A percentile compares a stretch with the other conserved stretches of the same genome.
Conservation (phyloP, 208 protist genomes). For the Trypanosoma congolense region DNA sequence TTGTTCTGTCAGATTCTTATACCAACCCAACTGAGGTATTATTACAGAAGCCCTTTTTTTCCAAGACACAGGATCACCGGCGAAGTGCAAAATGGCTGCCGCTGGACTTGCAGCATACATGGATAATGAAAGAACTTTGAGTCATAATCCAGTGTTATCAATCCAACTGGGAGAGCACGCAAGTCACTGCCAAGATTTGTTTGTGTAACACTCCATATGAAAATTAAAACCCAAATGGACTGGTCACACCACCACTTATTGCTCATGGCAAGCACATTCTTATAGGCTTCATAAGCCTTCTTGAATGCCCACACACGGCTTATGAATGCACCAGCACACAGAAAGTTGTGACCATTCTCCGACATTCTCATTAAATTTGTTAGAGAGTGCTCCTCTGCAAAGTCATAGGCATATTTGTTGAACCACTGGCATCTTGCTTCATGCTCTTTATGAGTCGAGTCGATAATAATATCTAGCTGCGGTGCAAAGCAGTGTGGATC, state of each 20-base stretch:
- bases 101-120: too few relatives aligned
- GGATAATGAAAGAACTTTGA: background rate
- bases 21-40: too few relatives aligned
- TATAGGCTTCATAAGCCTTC: constrained; percentile 1
- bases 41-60: too few relatives aligned
- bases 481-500: constrained; percentile 14
- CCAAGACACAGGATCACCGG: too few relatives aligned
- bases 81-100: too few relatives aligned
- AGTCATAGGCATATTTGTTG: background rate
- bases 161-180: background rate
- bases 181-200: background rate
- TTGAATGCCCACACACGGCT: constrained; percentile 20
- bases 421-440: constrained; percentile 6
- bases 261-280: background rate
- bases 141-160: background rate
- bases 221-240: constrained; percentile 7
- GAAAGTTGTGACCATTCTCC: constrained; percentile 4
- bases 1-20: too few relatives aligned
- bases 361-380: background rate
- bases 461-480: background rate
- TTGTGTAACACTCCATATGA: constrained; percentile 6
- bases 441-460: background rate
- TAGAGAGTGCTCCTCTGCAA: background rate
- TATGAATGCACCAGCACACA: constrained; percentile 20
- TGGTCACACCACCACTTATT: constrained; percentile 19